Conservation (phyloP, 1,284 basidiomycete species). For the Ceratobasidium sp. region DNA sequence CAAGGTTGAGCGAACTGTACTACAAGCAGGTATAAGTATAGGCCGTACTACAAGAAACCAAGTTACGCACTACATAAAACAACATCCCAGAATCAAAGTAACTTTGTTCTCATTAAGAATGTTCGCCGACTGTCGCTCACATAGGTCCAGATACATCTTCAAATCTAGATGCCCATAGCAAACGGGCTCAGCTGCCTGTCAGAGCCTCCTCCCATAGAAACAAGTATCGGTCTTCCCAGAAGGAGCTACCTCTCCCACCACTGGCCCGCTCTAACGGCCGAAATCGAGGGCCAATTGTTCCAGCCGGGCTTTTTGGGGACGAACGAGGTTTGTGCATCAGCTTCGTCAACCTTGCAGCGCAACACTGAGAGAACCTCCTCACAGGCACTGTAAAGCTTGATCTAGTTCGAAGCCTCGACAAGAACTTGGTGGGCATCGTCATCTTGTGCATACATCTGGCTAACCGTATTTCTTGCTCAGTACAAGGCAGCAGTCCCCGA, state of each 20-base stretch:
- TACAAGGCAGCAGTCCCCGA: conserved; percentile 17
- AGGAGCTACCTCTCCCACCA: background rate
- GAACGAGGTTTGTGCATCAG: background rate
- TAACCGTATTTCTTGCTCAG: background rate
- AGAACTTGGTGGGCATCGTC: background rate
- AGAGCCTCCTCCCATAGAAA: background rate
- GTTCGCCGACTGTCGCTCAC: background rate
- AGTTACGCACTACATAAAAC: background rate
- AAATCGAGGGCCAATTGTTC: background rate
- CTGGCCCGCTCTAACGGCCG: background rate
- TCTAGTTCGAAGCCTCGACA: background rate
- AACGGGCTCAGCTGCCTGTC: background rate
- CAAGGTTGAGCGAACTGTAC: background rate
- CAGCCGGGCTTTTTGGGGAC: conserved; percentile 8
- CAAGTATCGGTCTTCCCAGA: background rate
- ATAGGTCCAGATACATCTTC: background rate
- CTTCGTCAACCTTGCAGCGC: too few relatives aligned
- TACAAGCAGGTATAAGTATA: conserved; percentile 7
- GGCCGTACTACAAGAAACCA: conserved; percentile 13
- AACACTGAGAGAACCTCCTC: background rate
- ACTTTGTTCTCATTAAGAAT: background rate
- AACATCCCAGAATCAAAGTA: background rate
- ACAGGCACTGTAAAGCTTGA: conserved; percentile 3
- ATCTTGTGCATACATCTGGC: conserved; percentile 20
- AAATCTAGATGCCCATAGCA: background rate